Evolutionary conservation across 768 basidiomycete species (phyloP).

Genomic region (Flagelloscypha sp.): DNA sequence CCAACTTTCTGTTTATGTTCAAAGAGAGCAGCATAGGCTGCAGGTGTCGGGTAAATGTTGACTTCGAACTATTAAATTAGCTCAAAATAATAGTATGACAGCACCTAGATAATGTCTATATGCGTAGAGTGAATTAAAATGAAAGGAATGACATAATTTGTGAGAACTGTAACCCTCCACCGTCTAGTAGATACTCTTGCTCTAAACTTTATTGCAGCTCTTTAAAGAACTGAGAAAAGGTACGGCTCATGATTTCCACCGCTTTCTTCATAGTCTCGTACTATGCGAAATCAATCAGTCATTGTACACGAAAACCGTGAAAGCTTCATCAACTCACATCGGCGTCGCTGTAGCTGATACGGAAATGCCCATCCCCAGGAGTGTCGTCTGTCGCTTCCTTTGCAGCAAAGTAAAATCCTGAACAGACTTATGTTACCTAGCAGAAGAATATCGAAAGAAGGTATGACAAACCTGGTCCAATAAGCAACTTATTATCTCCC

Average conservation of each 20-base stretch:
- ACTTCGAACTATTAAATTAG: too few relatives aligned
- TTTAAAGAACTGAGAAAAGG: conserved; percentile 36
- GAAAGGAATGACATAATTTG: neutral
- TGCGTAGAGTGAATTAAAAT: too few relatives aligned
- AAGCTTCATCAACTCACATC: conserved; percentile 27
- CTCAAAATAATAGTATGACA: too few relatives aligned
- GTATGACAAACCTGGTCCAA: conserved; percentile 51
- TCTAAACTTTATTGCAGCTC: conserved; percentile 7
- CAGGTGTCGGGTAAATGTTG: too few relatives aligned
- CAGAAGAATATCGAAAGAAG: too few relatives aligned
- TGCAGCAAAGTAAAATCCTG: conserved; percentile 28
- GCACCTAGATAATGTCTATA: too few relatives aligned
- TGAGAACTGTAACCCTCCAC: neutral
- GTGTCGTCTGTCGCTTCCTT: conserved; percentile 13
- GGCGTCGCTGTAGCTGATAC: conserved; percentile 48
- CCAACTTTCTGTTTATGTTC: too few relatives aligned
- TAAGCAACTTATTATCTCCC: conserved; percentile 53
- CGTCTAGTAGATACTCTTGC: conserved; percentile 16
- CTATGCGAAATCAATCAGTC: conserved; percentile 13
- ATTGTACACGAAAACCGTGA: neutral
- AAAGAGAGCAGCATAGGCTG: too few relatives aligned
- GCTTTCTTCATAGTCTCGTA: conserved; percentile 37
- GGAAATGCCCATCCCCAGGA: conserved; percentile 39
- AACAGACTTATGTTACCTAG: conserved; percentile 1
- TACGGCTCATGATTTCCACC: conserved; percentile 34